Base-by-base conservation (phyloP, 2,329 filamentous ascomycete species). In the Geosmithia flava region DNA sequence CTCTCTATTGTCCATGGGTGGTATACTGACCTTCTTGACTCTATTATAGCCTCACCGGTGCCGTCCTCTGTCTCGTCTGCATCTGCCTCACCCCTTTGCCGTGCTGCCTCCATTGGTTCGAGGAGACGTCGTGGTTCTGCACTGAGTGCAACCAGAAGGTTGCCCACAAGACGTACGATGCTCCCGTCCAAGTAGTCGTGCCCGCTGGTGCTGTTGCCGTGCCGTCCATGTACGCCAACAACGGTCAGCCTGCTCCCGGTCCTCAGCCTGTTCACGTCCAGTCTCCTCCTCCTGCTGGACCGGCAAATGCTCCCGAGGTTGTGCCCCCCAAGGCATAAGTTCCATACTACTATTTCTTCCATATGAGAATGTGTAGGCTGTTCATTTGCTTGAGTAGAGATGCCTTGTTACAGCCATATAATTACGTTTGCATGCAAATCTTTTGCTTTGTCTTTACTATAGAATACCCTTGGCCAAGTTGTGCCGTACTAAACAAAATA, bases 81-180 rank as follows among this genome's bases (percentile, higher is more conserved):
- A 49, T 62, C 49, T 63, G 57, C 46, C 53, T 62, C 6, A 51
- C 61, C 10, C 62, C 59, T 47, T 47, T 65, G 15, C 61, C 61
- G 7, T 63, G 61, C 49, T 47, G 59, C 15, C 58, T 58, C 3
- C 52, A 55, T 33, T 63, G 61, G 62, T 64, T 59, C 47, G 60
- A 64, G 51, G 53, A 61, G 29, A 55, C 51, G 7, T 47, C 59
- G 49, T 61, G 57, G 52, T 55, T 48, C 43, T 65, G 62, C 56
- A 52, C 53, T 8, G 37, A 48, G 20, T 65, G 62, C 56, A 52
- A 55, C 41, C 58, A 58, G 45, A 53, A 55, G 49, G 55, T 65
- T 3, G 62, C 62, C 20, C 41, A 48, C 23, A 49, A 55, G 23
- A 46, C 48, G 2, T 49, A 58, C 40, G 54, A 55, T 17, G 54